A percentile compares a stretch with the other conserved stretches of the same genome.
Evolutionary conservation across 2,329 filamentous ascomycete species (phyloP).

Genomic region (Cladorrhinum sp.): DNA sequence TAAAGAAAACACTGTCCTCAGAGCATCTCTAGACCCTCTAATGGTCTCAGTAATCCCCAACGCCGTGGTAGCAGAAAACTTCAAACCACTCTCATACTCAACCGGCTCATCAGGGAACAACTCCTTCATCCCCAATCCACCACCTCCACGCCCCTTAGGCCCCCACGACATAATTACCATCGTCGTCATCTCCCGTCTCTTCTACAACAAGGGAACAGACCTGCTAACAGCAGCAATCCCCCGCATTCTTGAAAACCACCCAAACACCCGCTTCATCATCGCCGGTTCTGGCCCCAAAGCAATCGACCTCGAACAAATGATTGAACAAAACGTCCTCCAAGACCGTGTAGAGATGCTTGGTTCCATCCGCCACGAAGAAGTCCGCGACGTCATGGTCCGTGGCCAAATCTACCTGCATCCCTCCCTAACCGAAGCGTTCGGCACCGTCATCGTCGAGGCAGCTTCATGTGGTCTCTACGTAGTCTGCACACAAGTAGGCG

Average conservation of each 20-base stretch:
- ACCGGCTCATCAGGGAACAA: constrained; percentile 40
- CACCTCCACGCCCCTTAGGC: constrained; percentile 66
- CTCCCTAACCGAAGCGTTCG: constrained; percentile 92
- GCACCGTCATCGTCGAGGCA: constrained; percentile 95
- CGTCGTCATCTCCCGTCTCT: constrained; percentile 92
- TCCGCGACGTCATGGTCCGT: constrained; percentile 94
- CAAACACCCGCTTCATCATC: constrained; percentile 95
- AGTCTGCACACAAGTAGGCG: constrained; percentile 92
- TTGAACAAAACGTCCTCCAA: constrained; percentile 90
- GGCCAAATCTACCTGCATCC: constrained; percentile 97
- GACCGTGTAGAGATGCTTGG: constrained; percentile 92
- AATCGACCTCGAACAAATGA: constrained; percentile 97
- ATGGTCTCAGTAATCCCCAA: constrained; percentile 99
- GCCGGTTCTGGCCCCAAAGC: constrained; percentile 94
- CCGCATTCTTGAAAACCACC: constrained; percentile 81
- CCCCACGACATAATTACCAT: constrained; percentile 90
- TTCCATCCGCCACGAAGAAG: constrained; percentile 89
- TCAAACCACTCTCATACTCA: constrained; percentile 64
- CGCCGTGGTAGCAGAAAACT: constrained; percentile 94
- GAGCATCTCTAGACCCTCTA: constrained; percentile 88
- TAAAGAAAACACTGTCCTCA: constrained; percentile 95
- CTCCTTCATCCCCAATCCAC: constrained; percentile 52
- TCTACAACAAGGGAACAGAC: constrained; percentile 98
- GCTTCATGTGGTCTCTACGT: constrained; percentile 95
- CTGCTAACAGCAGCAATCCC: constrained; percentile 95